These are phyloP conservation scores for Paraglomus occultum DNA, from an alignment of 192 early-diverging fungal genomes.

Conservation along the genomic window DNA sequence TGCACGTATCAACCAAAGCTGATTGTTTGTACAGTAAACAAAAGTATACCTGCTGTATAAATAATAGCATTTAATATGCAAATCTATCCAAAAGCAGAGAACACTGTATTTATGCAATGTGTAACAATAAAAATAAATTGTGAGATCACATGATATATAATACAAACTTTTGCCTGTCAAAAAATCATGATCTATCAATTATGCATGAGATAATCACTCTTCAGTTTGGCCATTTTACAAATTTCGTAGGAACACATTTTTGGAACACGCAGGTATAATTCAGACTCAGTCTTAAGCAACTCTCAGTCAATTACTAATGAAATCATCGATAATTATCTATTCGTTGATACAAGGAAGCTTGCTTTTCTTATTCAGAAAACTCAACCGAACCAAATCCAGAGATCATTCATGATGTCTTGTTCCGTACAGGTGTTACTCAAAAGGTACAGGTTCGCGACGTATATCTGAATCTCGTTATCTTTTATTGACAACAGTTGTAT, in stretches of 20 bases:
- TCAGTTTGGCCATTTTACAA: constrained; percentile 84
- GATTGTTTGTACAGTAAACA: too few relatives aligned
- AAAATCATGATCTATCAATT: neutral
- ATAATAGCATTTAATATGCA: too few relatives aligned
- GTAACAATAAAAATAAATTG: too few relatives aligned
- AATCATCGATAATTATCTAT: constrained; percentile 5
- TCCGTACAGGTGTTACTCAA: constrained; percentile 47
- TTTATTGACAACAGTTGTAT: neutral
- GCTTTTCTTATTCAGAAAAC: constrained; percentile 44
- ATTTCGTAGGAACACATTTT: constrained; percentile 88
- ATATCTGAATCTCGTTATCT: neutral
- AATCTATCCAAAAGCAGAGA: too few relatives aligned
- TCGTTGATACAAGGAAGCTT: constrained; percentile 42
- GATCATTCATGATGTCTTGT: constrained; percentile 57
- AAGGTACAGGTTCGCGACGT: constrained; percentile 30
- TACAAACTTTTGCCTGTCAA: too few relatives aligned
- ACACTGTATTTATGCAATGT: too few relatives aligned
- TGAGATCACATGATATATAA: too few relatives aligned
- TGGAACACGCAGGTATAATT: constrained; percentile 82
- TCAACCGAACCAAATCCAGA: constrained; percentile 40
- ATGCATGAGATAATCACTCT: constrained; percentile 92
- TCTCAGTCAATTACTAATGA: constrained; percentile 20
- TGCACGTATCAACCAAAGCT: too few relatives aligned
- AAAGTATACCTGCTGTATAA: too few relatives aligned
- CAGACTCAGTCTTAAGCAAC: constrained; percentile 5